A percentile compares a stretch with the other conserved stretches of the same genome.
These are phyloP conservation scores for Populus trichocarpa DNA, from an alignment of 441 rosid species.

Conservation along the genomic window DNA sequence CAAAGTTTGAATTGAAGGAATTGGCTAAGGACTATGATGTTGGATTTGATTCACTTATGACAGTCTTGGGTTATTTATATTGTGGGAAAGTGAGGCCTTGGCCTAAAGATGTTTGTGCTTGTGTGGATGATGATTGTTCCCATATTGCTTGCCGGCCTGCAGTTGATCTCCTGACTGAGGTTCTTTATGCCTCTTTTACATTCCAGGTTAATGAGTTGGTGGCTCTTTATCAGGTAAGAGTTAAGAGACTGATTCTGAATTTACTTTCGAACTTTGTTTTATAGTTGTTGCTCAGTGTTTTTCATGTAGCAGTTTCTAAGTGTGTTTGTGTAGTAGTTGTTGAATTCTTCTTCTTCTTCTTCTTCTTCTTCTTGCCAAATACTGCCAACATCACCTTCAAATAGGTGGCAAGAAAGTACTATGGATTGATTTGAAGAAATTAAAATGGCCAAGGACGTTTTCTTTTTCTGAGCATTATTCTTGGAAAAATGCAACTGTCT, in stretches of 20 bases:
- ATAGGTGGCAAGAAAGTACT: background rate
- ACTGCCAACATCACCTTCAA: background rate
- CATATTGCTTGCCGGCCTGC: slow-evolving; percentile 78
- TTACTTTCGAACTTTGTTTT: background rate
- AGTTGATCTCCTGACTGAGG: slow-evolving; percentile 60
- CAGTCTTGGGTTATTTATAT: slow-evolving; percentile 63
- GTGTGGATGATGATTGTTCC: slow-evolving; percentile 65
- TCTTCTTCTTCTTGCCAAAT: background rate
- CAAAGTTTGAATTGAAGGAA: slow-evolving; percentile 49
- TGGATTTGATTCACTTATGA: slow-evolving; percentile 51
- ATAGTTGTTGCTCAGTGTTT: background rate
- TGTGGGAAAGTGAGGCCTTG: slow-evolving; percentile 60
- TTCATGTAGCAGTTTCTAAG: background rate
- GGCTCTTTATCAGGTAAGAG: slow-evolving; percentile 60
- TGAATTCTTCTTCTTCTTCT: no score
- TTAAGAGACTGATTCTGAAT: background rate
- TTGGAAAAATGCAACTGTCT: background rate
- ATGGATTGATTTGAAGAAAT: background rate
- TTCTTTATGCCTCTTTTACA: slow-evolving; percentile 61
- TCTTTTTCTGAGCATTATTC: background rate
- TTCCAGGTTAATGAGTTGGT: slow-evolving; percentile 64
- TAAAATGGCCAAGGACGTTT: background rate
- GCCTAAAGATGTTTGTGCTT: slow-evolving; percentile 44
- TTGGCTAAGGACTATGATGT: slow-evolving; percentile 51
- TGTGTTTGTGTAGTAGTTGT: background rate